Base-by-base conservation (phyloP, 2,329 filamentous ascomycete genomes). In the Botrytis tulipae region DNA sequence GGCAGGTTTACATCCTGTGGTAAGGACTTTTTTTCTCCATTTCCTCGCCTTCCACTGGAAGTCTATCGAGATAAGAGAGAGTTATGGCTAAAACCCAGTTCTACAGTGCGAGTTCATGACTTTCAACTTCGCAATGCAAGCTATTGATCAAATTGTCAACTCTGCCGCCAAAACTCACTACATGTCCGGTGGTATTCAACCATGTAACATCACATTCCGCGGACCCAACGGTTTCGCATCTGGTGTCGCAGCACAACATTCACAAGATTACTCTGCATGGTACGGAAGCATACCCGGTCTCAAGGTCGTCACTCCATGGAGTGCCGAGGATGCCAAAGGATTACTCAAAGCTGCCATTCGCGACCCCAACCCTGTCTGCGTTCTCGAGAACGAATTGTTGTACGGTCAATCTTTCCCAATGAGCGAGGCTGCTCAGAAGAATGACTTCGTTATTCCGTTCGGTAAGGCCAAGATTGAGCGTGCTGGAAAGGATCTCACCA, bases 101-200 rank as follows among this genome's bases (percentile, higher is more conserved):
- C 72, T 44, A 59, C 78, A 96, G 93, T 96, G 93, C 89, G 96
- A 99, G 87, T 99, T 99, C 89, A 99, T 99, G 96, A 99, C 96
- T 82, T 98, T 97, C 91, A 99, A 99, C 90, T 98, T 98, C 83
- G 95, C 96, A 84, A 99, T 99, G 96, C 96, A 99, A 87, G 94
- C 96, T 83, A 99, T 99, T 84, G 96, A 99, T 84, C 96, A 99
- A 84, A 93, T 99, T 83, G 95, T 99, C 90, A 99, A 99, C 91
- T 98, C 95, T 68, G 96, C 89, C 80, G 96, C 94, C 82, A 99
- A 99, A 89, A 99, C 96, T 73, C 95, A 99, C 82, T 99, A 99
- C 89, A 99, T 99, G 96, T 98, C 96, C 77, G 96, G 96, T 81
- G 96, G 96, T 84, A 98, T 98, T 84, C 96, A 99, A 86, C 96